Conservation (phyloP, 2,329 filamentous ascomycete genomes). For the Fusarium sp. region DNA sequence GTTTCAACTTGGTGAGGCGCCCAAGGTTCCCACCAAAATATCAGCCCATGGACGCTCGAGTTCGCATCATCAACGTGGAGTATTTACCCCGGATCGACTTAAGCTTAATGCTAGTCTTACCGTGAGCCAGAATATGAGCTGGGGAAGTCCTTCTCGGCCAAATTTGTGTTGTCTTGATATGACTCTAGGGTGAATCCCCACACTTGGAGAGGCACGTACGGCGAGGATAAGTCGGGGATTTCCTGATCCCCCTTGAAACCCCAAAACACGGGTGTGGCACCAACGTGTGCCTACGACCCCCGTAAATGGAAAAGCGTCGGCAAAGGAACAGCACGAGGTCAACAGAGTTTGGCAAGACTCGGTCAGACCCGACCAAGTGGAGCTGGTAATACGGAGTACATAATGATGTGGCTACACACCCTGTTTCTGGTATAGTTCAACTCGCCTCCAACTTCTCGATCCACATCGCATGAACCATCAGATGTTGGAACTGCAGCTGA, state of each 20-base stretch:
- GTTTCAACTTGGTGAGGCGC: not conserved
- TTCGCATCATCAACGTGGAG: not conserved
- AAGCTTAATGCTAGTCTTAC: not conserved
- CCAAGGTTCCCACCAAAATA: not conserved
- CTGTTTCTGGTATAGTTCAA: not conserved
- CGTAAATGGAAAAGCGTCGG: not conserved
- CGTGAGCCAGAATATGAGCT: not conserved
- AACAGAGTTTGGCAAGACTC: not conserved
- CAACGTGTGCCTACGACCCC: not conserved
- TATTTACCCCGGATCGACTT: not conserved
- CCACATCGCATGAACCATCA: not conserved
- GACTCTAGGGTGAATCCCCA: not conserved
- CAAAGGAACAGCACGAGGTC: not conserved
- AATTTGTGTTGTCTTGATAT: not conserved
- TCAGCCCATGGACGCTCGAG: not conserved
- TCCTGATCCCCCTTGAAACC: not conserved
- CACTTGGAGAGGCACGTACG: not conserved
- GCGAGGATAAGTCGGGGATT: not conserved
- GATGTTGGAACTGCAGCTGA: not conserved
- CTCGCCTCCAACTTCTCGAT: not conserved
- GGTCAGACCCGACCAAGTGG: not conserved
- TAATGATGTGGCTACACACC: not conserved
- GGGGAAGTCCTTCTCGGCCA: not conserved
- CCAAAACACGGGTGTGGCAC: not conserved
- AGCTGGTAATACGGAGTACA: not conserved